Evolutionary conservation across 495 filamentous ascomycete species (phyloP).

Genomic region (Viridothelium virens): DNA sequence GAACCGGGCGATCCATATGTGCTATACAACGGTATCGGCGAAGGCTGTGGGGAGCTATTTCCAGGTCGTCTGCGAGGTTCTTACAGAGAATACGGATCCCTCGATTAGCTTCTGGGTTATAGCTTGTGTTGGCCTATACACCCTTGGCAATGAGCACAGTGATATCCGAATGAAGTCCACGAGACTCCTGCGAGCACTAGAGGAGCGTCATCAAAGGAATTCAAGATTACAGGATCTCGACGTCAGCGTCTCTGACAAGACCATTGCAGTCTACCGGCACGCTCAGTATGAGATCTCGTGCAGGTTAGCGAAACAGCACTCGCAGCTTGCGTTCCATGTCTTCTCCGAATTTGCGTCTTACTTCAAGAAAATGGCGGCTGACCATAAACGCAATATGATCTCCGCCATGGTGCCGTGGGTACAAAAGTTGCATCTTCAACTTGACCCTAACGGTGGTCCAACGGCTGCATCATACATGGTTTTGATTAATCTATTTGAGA

Average conservation of each 20-base stretch:
- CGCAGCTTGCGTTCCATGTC: conserved; percentile 80
- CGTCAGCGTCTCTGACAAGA: conserved; percentile 97
- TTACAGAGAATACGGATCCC: conserved; percentile 62
- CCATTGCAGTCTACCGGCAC: conserved; percentile 92
- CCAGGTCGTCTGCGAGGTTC: conserved; percentile 78
- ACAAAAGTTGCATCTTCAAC: conserved; percentile 81
- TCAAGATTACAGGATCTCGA: conserved; percentile 95
- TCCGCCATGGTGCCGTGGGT: conserved; percentile 94
- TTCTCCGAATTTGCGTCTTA: conserved; percentile 91
- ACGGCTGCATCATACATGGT: conserved; percentile 90
- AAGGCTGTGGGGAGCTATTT: conserved; percentile 94
- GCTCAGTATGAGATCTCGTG: conserved; percentile 96
- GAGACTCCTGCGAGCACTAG: conserved; percentile 70
- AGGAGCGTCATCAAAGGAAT: conserved; percentile 73
- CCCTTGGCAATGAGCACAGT: conserved; percentile 80
- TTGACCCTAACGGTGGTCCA: conserved; percentile 90
- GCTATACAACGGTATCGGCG: conserved; percentile 67
- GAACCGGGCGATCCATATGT: conserved; percentile 79
- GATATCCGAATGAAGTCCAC: conserved; percentile 83
- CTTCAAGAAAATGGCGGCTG: conserved; percentile 74
- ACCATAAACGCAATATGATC: conserved; percentile 85
- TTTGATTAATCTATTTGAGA: conserved; percentile 89
- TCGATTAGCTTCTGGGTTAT: conserved; percentile 82
- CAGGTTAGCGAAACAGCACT: conserved; percentile 76
- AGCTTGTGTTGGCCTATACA: conserved; percentile 78